phyloP scores from a whole-genome alignment of 495 filamentous ascomycete genomes.

The Talaromyces wortmannii region DNA sequence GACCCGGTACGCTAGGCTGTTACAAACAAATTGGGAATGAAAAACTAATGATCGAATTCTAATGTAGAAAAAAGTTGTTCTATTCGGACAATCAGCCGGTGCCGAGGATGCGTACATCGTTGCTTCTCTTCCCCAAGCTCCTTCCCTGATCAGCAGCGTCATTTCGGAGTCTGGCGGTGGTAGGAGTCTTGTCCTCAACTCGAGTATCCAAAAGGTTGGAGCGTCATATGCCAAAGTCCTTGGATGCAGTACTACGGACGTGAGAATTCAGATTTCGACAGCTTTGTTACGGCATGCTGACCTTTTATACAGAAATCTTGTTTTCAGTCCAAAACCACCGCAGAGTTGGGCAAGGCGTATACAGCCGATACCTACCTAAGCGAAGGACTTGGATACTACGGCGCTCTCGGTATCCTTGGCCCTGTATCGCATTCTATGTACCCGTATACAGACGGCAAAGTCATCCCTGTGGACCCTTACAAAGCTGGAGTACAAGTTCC shows the following conservation, averaged over 20 bases:
- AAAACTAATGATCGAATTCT: neutral
- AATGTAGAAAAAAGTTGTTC: slow-evolving; percentile 22
- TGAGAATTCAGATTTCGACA: slow-evolving; percentile 9
- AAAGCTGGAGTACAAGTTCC: slow-evolving; percentile 24
- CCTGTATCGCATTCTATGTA: slow-evolving; percentile 13
- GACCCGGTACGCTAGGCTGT: slow-evolving; percentile 13
- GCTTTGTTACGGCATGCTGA: slow-evolving; percentile 2
- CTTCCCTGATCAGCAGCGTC: slow-evolving; percentile 21
- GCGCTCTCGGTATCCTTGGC: slow-evolving; percentile 3
- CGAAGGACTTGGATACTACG: slow-evolving; percentile 4
- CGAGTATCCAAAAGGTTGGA: slow-evolving; percentile 7
- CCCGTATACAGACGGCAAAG: slow-evolving; percentile 22
- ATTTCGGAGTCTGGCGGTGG: slow-evolving; percentile 28
- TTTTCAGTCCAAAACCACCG: slow-evolving; percentile 7
- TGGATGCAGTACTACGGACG: slow-evolving; percentile 15
- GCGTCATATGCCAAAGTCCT: slow-evolving; percentile 17
- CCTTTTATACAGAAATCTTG: slow-evolving; percentile 12
- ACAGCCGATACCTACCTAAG: slow-evolving; percentile 4
- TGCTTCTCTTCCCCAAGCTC: slow-evolving; percentile 25
- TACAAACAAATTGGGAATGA: neutral
- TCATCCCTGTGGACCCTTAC: slow-evolving; percentile 24
- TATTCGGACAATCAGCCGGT: slow-evolving; percentile 35
- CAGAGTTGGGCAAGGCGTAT: slow-evolving; percentile 10
- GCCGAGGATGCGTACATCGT: slow-evolving; percentile 21
- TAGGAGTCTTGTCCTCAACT: slow-evolving; percentile 9